These are phyloP conservation scores for Pholiota microspora DNA, from an alignment of 768 basidiomycete species.

Conservation along the genomic window DNA sequence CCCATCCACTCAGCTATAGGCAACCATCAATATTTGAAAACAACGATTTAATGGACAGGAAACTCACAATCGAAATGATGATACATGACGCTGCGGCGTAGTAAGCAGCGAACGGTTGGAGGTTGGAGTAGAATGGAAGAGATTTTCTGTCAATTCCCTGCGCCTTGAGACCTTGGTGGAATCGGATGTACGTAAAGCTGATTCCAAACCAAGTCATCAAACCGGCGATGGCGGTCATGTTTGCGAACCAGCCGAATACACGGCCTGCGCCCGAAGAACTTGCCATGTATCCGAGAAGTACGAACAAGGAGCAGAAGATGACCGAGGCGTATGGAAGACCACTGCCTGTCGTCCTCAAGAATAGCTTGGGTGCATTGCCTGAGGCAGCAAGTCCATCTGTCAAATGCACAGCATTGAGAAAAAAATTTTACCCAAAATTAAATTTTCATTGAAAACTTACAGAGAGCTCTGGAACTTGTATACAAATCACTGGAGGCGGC, in stretches of 20 bases:
- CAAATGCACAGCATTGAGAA: neutral
- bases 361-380: constrained; percentile 82
- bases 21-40: neutral
- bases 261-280: constrained; percentile 59
- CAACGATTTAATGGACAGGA: neutral
- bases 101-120: constrained; percentile 79
- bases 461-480: constrained; percentile 84
- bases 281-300: constrained; percentile 78
- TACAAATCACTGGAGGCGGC: constrained; percentile 89
- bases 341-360: constrained; percentile 60
- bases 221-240: constrained; percentile 69
- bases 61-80: constrained; percentile 62
- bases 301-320: constrained; percentile 62
- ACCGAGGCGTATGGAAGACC: constrained; percentile 81
- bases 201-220: constrained; percentile 85
- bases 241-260: constrained; percentile 81
- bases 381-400: constrained; percentile 76
- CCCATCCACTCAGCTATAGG: constrained; percentile 41
- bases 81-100: constrained; percentile 42
- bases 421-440: neutral
- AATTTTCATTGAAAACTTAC: constrained; percentile 38
- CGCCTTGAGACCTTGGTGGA: constrained; percentile 73
- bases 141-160: constrained; percentile 74
- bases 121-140: constrained; percentile 65
- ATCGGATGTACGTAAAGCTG: constrained; percentile 73